A percentile compares a stretch with the other conserved stretches of the same genome.
phyloP scores from a whole-genome alignment of 2,329 filamentous ascomycete species.

The Aspergillus nomiae region DNA sequence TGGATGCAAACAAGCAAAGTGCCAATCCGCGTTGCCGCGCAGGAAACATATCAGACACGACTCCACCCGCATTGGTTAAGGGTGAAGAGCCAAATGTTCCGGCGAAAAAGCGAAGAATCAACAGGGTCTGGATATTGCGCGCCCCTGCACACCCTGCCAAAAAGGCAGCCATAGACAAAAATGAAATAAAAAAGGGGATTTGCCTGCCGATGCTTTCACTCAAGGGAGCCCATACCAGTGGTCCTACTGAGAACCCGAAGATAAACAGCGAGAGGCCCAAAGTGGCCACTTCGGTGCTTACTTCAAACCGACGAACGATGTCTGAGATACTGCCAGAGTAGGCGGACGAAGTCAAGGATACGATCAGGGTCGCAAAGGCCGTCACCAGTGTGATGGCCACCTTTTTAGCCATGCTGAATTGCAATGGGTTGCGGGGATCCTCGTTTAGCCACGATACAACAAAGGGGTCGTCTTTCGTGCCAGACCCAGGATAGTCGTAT shows the following conservation, averaged over 20 bases:
- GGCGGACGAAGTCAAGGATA: conserved; percentile 48
- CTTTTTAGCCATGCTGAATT: conserved; percentile 41
- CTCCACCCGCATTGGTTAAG: background rate
- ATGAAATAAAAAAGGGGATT: background rate
- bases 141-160: conserved; percentile 48
- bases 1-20: conserved; percentile 2
- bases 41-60: conserved; percentile 6
- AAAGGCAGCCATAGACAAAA: conserved; percentile 2
- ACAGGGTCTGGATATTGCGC: conserved; percentile 56
- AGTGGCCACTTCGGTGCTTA: conserved; percentile 43
- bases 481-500: conserved; percentile 41
- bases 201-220: conserved; percentile 51
- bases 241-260: conserved; percentile 31
- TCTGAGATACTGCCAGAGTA: conserved; percentile 41
- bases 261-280: conserved; percentile 34
- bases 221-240: conserved; percentile 35
- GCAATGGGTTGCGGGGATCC: conserved; percentile 50
- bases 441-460: conserved; percentile 51
- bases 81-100: conserved; percentile 33
- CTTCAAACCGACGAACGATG: conserved; percentile 41
- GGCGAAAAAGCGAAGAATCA: conserved; percentile 61
- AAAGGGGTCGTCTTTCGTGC: conserved; percentile 48
- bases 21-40: conserved; percentile 8
- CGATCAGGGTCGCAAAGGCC: conserved; percentile 46
- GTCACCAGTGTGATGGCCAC: conserved; percentile 44